Evolutionary conservation across 148 eudicot genomes (phyloP).

Genomic region (Heliamphora exappendiculata): DNA sequence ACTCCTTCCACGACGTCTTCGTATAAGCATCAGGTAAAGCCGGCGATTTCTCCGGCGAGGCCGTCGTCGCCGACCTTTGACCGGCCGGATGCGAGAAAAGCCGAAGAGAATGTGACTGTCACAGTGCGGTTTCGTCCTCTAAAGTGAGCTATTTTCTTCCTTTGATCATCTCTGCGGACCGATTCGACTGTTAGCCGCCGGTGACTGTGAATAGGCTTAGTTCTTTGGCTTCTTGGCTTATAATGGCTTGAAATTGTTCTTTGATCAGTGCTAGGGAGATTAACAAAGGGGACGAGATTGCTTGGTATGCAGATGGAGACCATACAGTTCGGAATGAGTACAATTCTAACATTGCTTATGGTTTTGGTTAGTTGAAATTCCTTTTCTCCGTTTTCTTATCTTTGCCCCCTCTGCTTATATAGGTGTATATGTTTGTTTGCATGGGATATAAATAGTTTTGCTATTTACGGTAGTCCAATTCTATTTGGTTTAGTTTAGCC

Average conservation of each 20-base stretch:
- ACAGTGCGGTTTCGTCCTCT: conserved; percentile 44
- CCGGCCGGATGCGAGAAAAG: conserved; percentile 5
- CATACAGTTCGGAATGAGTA: conserved; percentile 31
- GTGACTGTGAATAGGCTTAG: background rate
- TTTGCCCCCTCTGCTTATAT: background rate
- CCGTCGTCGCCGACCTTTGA: conserved; percentile 10
- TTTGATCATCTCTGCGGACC: background rate
- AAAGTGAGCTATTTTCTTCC: conserved; percentile 13
- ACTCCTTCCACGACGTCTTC: too few species aligned
- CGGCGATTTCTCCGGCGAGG: background rate
- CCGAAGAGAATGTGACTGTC: conserved; percentile 39
- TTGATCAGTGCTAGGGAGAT: conserved; percentile 33
- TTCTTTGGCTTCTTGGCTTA: background rate
- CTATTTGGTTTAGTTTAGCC: too few species aligned
- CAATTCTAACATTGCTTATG: conserved; percentile 28
- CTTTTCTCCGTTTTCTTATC: background rate
- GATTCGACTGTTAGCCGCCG: background rate
- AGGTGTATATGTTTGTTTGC: too few species aligned
- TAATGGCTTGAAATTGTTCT: background rate
- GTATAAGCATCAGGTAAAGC: conserved; percentile 6
- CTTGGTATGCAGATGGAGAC: conserved; percentile 49
- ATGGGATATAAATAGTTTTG: too few species aligned
- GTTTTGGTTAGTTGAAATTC: conserved; percentile 23
- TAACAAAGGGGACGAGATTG: conserved; percentile 34
- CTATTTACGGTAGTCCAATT: too few species aligned